These are phyloP conservation scores for Diaporthe eres DNA, from an alignment of 2,329 filamentous ascomycete genomes.

Conservation along the genomic window DNA sequence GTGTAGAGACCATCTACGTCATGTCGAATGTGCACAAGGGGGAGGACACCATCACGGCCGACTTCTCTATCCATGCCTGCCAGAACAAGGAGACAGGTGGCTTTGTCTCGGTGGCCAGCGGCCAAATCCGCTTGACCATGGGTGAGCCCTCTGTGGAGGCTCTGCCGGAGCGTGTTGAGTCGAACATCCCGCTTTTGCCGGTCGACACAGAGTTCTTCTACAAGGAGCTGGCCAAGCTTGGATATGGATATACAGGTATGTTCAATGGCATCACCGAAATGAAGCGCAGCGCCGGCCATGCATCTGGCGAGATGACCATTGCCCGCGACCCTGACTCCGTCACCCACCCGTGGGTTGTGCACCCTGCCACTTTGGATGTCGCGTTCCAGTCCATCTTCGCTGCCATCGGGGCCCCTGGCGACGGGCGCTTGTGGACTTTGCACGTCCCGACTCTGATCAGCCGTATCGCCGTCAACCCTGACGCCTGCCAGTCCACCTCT, in stretches of 20 bases:
- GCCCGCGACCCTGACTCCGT: neutral
- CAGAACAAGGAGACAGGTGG: slow-evolving; percentile 7
- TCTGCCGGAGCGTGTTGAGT: slow-evolving; percentile 13
- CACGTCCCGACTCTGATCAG: slow-evolving; percentile 32
- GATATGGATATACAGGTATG: slow-evolving; percentile 36
- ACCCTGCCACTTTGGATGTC: slow-evolving; percentile 34
- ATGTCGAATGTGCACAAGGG: neutral
- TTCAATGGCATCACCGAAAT: slow-evolving; percentile 33
- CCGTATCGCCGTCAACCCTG: slow-evolving; percentile 30
- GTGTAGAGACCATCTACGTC: slow-evolving; percentile 35
- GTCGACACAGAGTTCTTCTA: slow-evolving; percentile 39
- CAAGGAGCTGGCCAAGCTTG: slow-evolving; percentile 31
- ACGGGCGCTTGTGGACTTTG: slow-evolving; percentile 23
- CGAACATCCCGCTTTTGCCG: slow-evolving; percentile 13
- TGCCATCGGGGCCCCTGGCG: slow-evolving; percentile 27
- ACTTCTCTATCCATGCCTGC: slow-evolving; percentile 10
- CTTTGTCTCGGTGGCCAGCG: slow-evolving; percentile 13
- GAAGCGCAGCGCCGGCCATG: neutral
- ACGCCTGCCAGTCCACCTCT: slow-evolving; percentile 10
- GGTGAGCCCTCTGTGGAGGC: neutral
- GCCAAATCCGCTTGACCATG: neutral
- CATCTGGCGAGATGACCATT: slow-evolving; percentile 7
- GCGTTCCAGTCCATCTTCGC: slow-evolving; percentile 35
- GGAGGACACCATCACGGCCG: slow-evolving; percentile 1
- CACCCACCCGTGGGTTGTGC: slow-evolving; percentile 16